phyloP scores from a whole-genome alignment of 1,139 yeast species.

The Barnettozyma hawaiiensis region DNA sequence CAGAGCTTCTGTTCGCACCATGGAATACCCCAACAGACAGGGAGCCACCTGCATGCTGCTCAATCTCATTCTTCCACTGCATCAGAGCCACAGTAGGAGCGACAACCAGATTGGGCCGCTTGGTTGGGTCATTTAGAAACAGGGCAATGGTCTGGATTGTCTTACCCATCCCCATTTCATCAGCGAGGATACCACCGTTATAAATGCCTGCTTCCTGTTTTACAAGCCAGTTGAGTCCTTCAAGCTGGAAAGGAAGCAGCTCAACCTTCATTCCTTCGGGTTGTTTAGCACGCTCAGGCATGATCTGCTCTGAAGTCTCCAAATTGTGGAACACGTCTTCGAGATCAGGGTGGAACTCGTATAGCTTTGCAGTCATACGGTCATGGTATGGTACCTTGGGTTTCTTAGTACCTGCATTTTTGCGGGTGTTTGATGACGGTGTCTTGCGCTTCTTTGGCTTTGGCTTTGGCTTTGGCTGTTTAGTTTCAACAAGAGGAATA shows the following conservation, averaged over 20 bases:
- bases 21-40: conserved; percentile 71
- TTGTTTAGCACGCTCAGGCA: conserved; percentile 59
- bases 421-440: conserved; percentile 10
- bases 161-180: conserved; percentile 99
- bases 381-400: conserved; percentile 65
- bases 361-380: conserved; percentile 59
- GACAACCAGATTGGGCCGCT: conserved; percentile 78
- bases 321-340: conserved; percentile 65
- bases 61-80: conserved; percentile 96
- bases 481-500: conserved; percentile 21
- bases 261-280: conserved; percentile 74
- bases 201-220: conserved; percentile 77
- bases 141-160: conserved; percentile 92
- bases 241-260: conserved; percentile 84
- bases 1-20: conserved; percentile 70
- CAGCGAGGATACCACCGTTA: conserved; percentile 92
- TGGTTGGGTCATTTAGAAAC: conserved; percentile 60
- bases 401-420: conserved; percentile 28
- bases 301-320: conserved; percentile 42
- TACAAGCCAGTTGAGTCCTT: conserved; percentile 85
- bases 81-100: conserved; percentile 97
- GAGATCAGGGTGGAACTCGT: conserved; percentile 72
- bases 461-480: conserved; percentile 17
- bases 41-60: conserved; percentile 67
- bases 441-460: conserved; percentile 22